Evolutionary conservation across 139 green algal species (phyloP).

Genomic region (Chlamydomonas asymmetrica): DNA sequence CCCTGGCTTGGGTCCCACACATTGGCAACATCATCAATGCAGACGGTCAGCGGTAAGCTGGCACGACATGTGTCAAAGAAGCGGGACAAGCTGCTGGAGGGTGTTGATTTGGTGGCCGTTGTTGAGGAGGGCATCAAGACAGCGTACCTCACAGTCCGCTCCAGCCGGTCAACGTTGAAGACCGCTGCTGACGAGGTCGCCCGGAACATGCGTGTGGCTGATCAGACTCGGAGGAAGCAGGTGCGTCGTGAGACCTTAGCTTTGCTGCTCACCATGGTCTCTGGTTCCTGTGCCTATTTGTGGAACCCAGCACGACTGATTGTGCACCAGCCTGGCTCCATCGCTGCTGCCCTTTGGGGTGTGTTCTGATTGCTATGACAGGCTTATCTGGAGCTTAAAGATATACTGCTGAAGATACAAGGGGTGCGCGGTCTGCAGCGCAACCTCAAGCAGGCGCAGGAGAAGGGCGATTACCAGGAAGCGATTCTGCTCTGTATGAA

Average conservation of each 20-base stretch:
- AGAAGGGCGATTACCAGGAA: conserved; percentile 55
- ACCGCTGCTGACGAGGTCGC: conserved; percentile 46
- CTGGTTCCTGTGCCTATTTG: no score
- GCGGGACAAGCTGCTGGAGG: conserved; percentile 55
- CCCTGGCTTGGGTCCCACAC: neutral
- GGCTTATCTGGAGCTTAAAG: conserved; percentile 48
- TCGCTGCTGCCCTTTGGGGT: no score
- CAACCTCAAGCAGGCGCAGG: conserved; percentile 48
- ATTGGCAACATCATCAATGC: neutral
- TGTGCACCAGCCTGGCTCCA: no score
- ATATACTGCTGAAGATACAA: conserved; percentile 41
- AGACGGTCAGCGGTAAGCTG: conserved; percentile 56
- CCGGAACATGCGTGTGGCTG: conserved; percentile 47
- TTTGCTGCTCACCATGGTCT: conserved; percentile 35
- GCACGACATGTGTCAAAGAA: conserved; percentile 57
- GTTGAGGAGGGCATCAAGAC: conserved; percentile 48
- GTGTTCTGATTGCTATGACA: no score
- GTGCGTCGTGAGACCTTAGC: conserved; percentile 45
- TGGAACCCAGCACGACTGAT: no score
- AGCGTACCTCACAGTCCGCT: conserved; percentile 38
- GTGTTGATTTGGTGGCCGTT: conserved; percentile 39
- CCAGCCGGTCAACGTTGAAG: conserved; percentile 34
- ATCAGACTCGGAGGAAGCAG: conserved; percentile 52
- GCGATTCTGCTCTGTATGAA: conserved; percentile 64
- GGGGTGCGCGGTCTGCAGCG: conserved; percentile 40